A percentile compares a stretch with the other conserved stretches of the same genome.
Conservation (phyloP, 179 eudicot species). For the Beta macrorhiza region DNA sequence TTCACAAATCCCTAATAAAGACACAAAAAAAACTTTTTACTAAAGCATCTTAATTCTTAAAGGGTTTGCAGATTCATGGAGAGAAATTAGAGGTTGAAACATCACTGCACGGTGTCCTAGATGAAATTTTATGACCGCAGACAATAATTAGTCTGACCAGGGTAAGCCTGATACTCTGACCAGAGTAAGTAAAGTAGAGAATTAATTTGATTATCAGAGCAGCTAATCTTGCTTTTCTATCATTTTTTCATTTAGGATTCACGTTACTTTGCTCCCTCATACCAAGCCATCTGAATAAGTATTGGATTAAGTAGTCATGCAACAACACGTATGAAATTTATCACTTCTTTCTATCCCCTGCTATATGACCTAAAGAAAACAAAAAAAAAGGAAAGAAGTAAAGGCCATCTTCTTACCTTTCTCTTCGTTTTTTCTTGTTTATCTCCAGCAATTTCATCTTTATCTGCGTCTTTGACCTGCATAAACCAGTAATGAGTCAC, state of each 20-base stretch:
- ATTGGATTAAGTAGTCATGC: too few relatives aligned
- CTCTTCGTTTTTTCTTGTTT: slow-evolving; percentile 17
- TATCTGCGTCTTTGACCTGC: slow-evolving; percentile 28
- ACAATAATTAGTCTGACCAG: background rate
- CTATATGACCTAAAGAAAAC: background rate
- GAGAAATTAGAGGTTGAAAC: too few relatives aligned
- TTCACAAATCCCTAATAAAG: too few relatives aligned
- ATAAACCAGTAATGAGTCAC: background rate
- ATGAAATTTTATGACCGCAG: background rate
- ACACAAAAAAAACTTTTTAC: too few relatives aligned
- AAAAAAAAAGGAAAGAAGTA: background rate
- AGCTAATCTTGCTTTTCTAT: too few relatives aligned
- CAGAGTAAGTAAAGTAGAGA: background rate
- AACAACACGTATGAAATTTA: background rate
- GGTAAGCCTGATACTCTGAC: too few relatives aligned
- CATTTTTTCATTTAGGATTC: background rate
- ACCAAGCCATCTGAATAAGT: background rate
- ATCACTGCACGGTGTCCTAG: too few relatives aligned
- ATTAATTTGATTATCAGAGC: background rate
- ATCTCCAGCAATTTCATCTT: slow-evolving; percentile 20
- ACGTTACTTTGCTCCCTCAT: background rate
- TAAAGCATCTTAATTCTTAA: too few relatives aligned
- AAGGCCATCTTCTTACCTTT: slow-evolving; percentile 5
- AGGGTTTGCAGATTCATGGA: too few relatives aligned
- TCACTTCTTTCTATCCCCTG: background rate